phyloP scores from a whole-genome alignment of 345 rosid genomes.

The Dovyalis caffra region DNA sequence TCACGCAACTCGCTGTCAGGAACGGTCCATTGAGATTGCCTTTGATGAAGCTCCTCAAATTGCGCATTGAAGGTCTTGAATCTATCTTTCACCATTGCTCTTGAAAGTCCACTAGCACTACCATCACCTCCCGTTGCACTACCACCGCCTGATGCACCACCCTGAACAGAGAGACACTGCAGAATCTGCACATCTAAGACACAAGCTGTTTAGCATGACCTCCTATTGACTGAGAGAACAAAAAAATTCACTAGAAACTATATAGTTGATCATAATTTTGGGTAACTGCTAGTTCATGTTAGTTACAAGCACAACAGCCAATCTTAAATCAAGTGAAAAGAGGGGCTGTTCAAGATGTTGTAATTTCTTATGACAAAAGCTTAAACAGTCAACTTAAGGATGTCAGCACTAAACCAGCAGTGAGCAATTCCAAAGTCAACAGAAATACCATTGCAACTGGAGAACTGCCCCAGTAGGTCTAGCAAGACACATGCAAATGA shows the following conservation, averaged over 20 bases:
- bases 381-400: not conserved
- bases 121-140: constrained; percentile 29
- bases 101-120: constrained; percentile 49
- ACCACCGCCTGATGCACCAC: constrained; percentile 25
- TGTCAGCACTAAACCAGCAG: not conserved
- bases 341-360: not conserved
- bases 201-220: constrained; percentile 12
- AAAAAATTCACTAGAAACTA: not conserved
- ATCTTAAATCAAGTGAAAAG: not conserved
- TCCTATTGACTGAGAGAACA: not conserved
- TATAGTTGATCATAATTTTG: not conserved
- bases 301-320: not conserved
- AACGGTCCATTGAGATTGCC: constrained; percentile 97
- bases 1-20: constrained; percentile 95
- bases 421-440: not conserved
- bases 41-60: constrained; percentile 89
- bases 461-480: not conserved
- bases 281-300: not conserved
- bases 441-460: not conserved
- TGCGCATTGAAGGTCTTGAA: constrained; percentile 80
- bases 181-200: constrained; percentile 61
- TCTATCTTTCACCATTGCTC: constrained; percentile 81
- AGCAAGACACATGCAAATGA: too few relatives aligned
- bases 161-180: constrained; percentile 82
- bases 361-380: not conserved